phyloP scores from a whole-genome alignment of 192 early-diverging fungal species.

The Backusella westeae region DNA sequence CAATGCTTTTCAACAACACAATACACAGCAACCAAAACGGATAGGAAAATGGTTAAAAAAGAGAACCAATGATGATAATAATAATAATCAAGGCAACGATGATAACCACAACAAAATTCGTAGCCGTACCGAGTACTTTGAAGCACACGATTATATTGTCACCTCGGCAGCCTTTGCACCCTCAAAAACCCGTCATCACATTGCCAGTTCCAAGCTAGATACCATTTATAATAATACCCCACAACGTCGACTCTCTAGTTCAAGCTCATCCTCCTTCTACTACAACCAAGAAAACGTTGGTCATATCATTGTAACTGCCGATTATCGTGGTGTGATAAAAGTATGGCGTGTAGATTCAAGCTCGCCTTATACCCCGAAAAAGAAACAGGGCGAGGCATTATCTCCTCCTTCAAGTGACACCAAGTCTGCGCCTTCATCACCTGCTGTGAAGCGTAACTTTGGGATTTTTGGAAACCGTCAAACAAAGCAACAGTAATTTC shows the following conservation, averaged over 20 bases:
- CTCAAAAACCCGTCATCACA: constrained; percentile 51
- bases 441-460: neutral
- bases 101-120: constrained; percentile 6
- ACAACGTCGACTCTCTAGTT: neutral
- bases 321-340: constrained; percentile 56
- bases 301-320: constrained; percentile 63
- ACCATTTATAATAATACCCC: constrained; percentile 35
- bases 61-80: neutral
- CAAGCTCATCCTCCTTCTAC: neutral
- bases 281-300: constrained; percentile 23
- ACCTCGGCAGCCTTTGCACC: constrained; percentile 62
- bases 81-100: neutral
- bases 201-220: constrained; percentile 50
- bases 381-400: neutral
- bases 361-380: neutral
- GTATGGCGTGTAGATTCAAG: constrained; percentile 62
- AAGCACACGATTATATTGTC: constrained; percentile 52
- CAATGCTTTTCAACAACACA: neutral
- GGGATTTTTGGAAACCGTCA: neutral
- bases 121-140: constrained; percentile 27
- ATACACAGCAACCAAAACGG: neutral
- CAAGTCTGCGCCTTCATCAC: neutral
- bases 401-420: neutral
- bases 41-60: constrained; percentile 25
- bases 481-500: neutral